Evolutionary conservation across 495 filamentous ascomycete species (phyloP).

Genomic region (Daldinia caldariorum): DNA sequence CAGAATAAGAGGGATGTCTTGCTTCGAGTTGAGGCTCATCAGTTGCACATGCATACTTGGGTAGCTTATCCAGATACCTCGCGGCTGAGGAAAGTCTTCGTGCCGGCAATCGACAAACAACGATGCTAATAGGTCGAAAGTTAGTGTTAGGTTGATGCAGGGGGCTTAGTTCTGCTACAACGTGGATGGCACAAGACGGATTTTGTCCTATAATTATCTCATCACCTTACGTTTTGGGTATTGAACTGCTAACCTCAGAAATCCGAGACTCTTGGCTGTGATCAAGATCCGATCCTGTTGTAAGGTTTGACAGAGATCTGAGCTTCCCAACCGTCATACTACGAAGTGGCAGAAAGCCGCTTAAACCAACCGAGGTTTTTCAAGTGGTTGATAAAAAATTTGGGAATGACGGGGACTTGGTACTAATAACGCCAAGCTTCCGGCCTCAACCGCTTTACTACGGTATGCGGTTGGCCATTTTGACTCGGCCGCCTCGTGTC

Average conservation of each 20-base stretch:
- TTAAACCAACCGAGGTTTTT: constrained; percentile 24
- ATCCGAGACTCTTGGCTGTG: constrained; percentile 34
- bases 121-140: constrained; percentile 34
- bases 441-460: constrained; percentile 7
- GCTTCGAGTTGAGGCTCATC: constrained; percentile 38
- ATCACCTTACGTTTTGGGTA: constrained; percentile 38
- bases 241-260: constrained; percentile 25
- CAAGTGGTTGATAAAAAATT: constrained; percentile 17
- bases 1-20: constrained; percentile 22
- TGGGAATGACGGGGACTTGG: constrained; percentile 24
- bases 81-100: constrained; percentile 23
- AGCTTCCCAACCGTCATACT: background rate
- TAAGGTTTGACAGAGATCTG: constrained; percentile 12
- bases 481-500: constrained; percentile 34
- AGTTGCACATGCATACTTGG: constrained; percentile 6
- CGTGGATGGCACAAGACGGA: constrained; percentile 12
- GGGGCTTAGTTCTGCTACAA: constrained; percentile 34
- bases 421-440: constrained; percentile 28
- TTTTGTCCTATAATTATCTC: constrained; percentile 36
- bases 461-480: constrained; percentile 2
- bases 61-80: constrained; percentile 14
- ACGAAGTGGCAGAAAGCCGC: constrained; percentile 9
- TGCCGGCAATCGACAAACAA: constrained; percentile 22
- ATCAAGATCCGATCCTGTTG: constrained; percentile 32
- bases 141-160: constrained; percentile 34